These are phyloP conservation scores for Lactarius evosmus DNA, from an alignment of 768 basidiomycete species.

Conservation along the genomic window DNA sequence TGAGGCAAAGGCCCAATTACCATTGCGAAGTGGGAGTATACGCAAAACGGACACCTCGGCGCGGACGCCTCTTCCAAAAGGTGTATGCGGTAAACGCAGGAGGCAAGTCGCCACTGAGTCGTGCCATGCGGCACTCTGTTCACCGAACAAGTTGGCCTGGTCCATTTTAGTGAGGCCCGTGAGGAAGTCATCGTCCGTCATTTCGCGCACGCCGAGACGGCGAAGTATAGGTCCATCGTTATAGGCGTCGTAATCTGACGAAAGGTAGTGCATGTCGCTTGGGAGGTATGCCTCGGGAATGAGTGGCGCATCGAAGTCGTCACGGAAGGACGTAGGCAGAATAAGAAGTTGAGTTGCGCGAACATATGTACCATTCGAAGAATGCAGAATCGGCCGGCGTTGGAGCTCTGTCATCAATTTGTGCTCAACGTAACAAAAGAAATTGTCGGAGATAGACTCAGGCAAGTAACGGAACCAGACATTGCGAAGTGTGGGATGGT, in stretches of 20 bases:
- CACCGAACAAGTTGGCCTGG: not conserved
- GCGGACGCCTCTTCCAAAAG: not conserved
- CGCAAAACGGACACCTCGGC: conserved; percentile 6
- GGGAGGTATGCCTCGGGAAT: conserved; percentile 17
- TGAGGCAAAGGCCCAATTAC: conserved; percentile 6
- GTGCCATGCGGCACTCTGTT: conserved; percentile 18
- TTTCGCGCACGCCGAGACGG: conserved; percentile 22
- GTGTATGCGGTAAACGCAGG: not conserved
- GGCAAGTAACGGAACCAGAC: conserved; percentile 33
- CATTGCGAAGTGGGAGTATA: conserved; percentile 21
- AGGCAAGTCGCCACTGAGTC: conserved; percentile 4
- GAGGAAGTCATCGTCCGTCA: conserved; percentile 20
- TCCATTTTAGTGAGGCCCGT: conserved; percentile 15
- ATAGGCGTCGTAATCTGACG: conserved; percentile 17
- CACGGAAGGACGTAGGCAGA: conserved; percentile 3
- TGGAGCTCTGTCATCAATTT: conserved; percentile 14
- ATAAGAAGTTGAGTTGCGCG: conserved; percentile 21
- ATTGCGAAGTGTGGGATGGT: conserved; percentile 24
- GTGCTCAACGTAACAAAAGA: conserved; percentile 28
- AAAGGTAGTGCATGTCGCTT: conserved; percentile 9
- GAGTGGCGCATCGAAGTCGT: conserved; percentile 11
- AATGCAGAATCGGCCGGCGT: conserved; percentile 24
- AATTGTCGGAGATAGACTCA: conserved; percentile 19
- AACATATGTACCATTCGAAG: conserved; percentile 18
- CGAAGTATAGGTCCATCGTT: conserved; percentile 4